phyloP scores from a whole-genome alignment of 768 basidiomycete genomes.

The Suillus cothurnatus region DNA sequence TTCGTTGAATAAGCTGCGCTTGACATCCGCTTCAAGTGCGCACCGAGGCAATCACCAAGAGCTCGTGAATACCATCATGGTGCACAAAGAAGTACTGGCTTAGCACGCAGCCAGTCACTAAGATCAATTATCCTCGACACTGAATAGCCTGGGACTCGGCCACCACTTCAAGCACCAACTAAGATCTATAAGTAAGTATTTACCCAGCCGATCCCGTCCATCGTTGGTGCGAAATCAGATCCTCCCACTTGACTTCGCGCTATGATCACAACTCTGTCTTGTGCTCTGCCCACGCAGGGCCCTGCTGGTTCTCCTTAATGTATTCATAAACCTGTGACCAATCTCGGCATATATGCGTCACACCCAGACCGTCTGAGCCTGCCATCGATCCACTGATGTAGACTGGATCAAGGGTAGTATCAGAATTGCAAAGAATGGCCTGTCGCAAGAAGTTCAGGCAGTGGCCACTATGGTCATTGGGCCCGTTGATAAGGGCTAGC shows the following conservation, averaged over 20 bases:
- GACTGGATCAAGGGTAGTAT: constrained; percentile 46
- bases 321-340: constrained; percentile 31
- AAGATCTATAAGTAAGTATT: neutral
- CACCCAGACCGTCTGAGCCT: constrained; percentile 28
- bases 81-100: neutral
- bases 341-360: constrained; percentile 31
- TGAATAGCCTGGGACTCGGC: neutral
- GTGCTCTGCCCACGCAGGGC: neutral
- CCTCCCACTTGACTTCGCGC: neutral
- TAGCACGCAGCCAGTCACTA: neutral
- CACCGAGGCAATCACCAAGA: neutral
- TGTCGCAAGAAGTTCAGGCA: constrained; percentile 49
- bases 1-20: neutral
- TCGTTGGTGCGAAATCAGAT: neutral
- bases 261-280: neutral
- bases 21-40: neutral
- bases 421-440: constrained; percentile 41
- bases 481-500: neutral
- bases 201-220: neutral
- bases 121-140: neutral
- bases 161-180: neutral
- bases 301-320: constrained; percentile 22
- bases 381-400: constrained; percentile 9
- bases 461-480: constrained; percentile 28
- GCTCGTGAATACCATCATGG: neutral